phyloP scores from a whole-genome alignment of 345 rosid genomes.

The Eucalyptus melliodora region DNA sequence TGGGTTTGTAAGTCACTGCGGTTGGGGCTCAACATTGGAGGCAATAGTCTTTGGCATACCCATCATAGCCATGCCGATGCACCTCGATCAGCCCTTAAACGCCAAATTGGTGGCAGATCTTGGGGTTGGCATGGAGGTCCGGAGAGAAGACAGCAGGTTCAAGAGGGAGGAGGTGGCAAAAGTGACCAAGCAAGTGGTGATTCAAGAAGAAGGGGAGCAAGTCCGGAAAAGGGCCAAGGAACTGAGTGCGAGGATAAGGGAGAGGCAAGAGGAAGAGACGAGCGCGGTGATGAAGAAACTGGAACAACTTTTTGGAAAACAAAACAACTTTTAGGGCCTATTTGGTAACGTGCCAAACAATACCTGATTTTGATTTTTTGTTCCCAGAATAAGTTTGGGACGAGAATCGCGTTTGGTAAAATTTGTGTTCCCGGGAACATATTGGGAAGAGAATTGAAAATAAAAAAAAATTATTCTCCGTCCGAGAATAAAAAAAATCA shows the following conservation, averaged over 20 bases:
- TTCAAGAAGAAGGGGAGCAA: neutral
- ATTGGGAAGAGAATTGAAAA: no score
- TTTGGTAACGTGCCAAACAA: no score
- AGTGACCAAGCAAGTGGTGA: neutral
- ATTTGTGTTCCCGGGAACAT: no score
- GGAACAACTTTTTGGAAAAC: neutral
- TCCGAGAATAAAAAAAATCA: no score
- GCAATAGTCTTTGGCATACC: slow-evolving; percentile 17
- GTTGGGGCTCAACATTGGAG: slow-evolving; percentile 23
- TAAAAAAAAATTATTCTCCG: no score
- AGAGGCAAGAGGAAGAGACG: slow-evolving; percentile 7
- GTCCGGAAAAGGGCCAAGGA: slow-evolving; percentile 5
- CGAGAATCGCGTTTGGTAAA: no score
- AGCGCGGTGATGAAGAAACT: slow-evolving; percentile 2
- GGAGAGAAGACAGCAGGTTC: neutral
- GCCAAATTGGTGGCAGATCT: slow-evolving; percentile 4
- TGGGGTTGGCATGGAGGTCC: slow-evolving; percentile 12
- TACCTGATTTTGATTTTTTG: no score
- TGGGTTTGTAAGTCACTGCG: slow-evolving; percentile 26
- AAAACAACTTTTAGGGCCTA: neutral
- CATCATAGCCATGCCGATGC: slow-evolving; percentile 18
- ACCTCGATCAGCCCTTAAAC: slow-evolving; percentile 12
- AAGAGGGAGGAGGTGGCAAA: neutral
- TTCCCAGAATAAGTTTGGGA: no score
- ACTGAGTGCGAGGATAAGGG: slow-evolving; percentile 3